These are phyloP conservation scores for Aspergillus tamarii DNA, from an alignment of 2,329 filamentous ascomycete species.

Conservation along the genomic window DNA sequence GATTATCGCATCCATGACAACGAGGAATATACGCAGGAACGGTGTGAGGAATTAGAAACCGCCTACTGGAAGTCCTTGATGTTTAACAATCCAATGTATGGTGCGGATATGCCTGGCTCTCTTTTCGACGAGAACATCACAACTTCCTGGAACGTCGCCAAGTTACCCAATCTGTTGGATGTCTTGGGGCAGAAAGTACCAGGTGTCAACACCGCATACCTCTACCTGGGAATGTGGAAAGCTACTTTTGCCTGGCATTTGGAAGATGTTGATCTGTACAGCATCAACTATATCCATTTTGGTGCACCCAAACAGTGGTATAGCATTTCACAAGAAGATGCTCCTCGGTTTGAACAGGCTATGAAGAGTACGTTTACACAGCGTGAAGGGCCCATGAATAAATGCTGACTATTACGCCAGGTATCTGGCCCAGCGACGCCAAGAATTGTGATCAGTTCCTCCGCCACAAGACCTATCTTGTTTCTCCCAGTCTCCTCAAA, in stretches of 20 bases:
- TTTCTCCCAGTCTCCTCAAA: constrained; percentile 84
- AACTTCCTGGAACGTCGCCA: constrained; percentile 90
- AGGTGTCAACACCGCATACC: constrained; percentile 95
- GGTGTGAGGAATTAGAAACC: constrained; percentile 91
- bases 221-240: constrained; percentile 99
- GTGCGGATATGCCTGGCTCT: constrained; percentile 93
- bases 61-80: constrained; percentile 97
- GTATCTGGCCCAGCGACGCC: constrained; percentile 88
- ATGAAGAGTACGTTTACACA: constrained; percentile 69
- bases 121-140: constrained; percentile 81
- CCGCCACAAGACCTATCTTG: constrained; percentile 95
- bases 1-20: constrained; percentile 83
- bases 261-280: constrained; percentile 98
- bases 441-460: constrained; percentile 97
- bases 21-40: constrained; percentile 85
- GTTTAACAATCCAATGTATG: constrained; percentile 92
- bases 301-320: constrained; percentile 99
- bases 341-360: constrained; percentile 85
- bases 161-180: constrained; percentile 89
- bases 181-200: constrained; percentile 94
- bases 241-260: constrained; percentile 99
- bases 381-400: neutral
- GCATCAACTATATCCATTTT: constrained; percentile 99
- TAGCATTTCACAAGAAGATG: constrained; percentile 95
- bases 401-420: constrained; percentile 30